Conservation (phyloP, 2,329 filamentous ascomycete genomes). For the Pezicula carpinea region DNA sequence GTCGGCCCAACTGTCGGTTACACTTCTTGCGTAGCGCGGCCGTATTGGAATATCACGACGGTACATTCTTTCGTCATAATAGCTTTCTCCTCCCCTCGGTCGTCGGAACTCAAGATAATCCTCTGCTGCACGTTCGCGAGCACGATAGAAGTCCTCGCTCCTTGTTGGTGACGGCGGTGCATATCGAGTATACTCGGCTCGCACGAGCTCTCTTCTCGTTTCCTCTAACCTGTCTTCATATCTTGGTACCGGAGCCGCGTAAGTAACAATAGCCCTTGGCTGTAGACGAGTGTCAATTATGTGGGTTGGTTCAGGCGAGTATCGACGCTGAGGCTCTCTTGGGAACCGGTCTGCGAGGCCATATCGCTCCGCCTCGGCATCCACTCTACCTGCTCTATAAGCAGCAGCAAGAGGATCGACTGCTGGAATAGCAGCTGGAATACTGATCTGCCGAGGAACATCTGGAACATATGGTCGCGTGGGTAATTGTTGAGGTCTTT, state of each 20-base stretch:
- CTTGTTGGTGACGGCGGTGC: not conserved
- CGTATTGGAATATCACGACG: not conserved
- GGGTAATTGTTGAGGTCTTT: constrained; percentile 4
- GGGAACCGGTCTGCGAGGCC: constrained; percentile 7
- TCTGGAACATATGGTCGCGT: constrained; percentile 15
- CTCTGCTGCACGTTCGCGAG: constrained; percentile 10
- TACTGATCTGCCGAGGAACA: constrained; percentile 10
- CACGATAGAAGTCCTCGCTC: not conserved
- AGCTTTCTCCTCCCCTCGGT: not conserved
- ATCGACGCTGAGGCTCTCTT: not conserved
- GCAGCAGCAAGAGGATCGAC: constrained; percentile 17
- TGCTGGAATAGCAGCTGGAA: constrained; percentile 1
- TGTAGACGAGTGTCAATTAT: not conserved
- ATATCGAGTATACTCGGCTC: not conserved
- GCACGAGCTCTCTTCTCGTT: constrained; percentile 7
- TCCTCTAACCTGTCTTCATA: constrained; percentile 4
- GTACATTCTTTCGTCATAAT: not conserved
- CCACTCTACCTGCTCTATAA: constrained; percentile 21
- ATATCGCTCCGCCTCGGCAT: constrained; percentile 20
- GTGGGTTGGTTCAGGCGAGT: not conserved
- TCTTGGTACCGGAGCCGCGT: not conserved
- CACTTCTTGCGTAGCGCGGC: not conserved
- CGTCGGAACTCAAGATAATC: constrained; percentile 15
- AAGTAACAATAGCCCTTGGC: constrained; percentile 4
- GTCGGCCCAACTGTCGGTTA: not conserved